Evolutionary conservation across 78 protist species (phyloP).

Genomic region (Dictyostelium firmibasis): DNA sequence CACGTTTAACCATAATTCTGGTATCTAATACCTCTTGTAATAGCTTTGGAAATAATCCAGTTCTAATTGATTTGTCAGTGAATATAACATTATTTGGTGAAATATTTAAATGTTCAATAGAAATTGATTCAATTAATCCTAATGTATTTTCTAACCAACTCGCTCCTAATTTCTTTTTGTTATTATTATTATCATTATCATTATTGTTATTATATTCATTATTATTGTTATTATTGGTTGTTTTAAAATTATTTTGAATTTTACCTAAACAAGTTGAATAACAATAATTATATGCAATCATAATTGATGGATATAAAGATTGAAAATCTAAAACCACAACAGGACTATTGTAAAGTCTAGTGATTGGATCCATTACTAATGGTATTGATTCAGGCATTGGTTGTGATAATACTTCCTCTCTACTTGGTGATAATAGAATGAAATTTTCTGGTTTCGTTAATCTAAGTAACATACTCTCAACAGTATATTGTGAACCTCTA

Average conservation of each 20-base stretch:
- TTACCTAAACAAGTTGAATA: conserved; percentile 82
- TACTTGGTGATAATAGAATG: conserved; percentile 85
- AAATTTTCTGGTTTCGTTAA: conserved; percentile 87
- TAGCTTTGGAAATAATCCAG: conserved; percentile 96
- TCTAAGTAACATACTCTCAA: conserved; percentile 93
- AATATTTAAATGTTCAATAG: neutral
- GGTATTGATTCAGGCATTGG: conserved; percentile 92
- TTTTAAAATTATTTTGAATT: neutral
- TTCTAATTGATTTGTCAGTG: conserved; percentile 62
- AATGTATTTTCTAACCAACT: conserved; percentile 25
- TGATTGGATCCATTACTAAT: conserved; percentile 93
- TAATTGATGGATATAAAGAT: conserved; percentile 96
- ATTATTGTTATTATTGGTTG: neutral
- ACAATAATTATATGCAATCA: conserved; percentile 98
- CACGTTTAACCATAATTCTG: conserved; percentile 92
- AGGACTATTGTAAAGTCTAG: conserved; percentile 89
- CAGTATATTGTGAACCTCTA: conserved; percentile 96
- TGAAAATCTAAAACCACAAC: conserved; percentile 97
- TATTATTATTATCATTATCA: too few species aligned
- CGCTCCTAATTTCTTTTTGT: conserved; percentile 67
- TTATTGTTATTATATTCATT: too few species aligned
- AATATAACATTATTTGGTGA: conserved; percentile 91
- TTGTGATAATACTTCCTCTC: conserved; percentile 19
- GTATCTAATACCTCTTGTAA: conserved; percentile 96
- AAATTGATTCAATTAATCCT: conserved; percentile 56